Conservation (phyloP, 2,329 filamentous ascomycete species). For the Emydomyces testavorans region DNA sequence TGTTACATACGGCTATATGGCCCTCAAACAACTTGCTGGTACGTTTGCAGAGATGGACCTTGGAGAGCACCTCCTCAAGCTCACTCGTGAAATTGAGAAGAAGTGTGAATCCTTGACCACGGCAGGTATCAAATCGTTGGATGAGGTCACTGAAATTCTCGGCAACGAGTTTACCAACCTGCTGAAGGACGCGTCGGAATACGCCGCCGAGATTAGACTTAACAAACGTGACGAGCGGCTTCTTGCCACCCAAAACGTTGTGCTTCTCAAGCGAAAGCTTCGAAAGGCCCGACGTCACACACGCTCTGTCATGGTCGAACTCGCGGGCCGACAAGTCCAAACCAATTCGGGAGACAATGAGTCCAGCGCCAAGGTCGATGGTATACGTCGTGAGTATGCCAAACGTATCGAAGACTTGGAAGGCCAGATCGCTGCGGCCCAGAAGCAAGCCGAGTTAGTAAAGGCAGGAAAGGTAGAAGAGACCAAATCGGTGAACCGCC, state of each 20-base stretch:
- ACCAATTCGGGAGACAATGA: neutral
- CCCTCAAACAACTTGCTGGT: slow-evolving; percentile 4
- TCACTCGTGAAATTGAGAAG: slow-evolving; percentile 5
- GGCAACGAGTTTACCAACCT: slow-evolving; percentile 2
- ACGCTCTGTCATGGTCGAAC: neutral
- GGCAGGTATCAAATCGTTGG: neutral
- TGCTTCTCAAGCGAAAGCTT: slow-evolving; percentile 9
- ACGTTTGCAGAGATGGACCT: slow-evolving; percentile 2
- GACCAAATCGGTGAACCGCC: neutral
- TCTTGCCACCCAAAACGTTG: slow-evolving; percentile 1
- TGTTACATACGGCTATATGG: neutral
- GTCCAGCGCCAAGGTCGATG: neutral
- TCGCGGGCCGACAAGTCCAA: neutral
- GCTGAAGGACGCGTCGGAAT: slow-evolving; percentile 3
- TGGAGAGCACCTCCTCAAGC: neutral
- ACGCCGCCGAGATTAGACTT: neutral
- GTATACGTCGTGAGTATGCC: neutral
- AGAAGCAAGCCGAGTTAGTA: too few relatives aligned
- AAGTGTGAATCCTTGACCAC: slow-evolving; percentile 4
- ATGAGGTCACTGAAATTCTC: slow-evolving; percentile 1
- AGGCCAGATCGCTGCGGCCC: too few relatives aligned
- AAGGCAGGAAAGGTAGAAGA: neutral
- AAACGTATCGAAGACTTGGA: too few relatives aligned
- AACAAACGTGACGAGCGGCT: neutral
- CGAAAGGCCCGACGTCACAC: neutral